Conservation (phyloP, 2,329 filamentous ascomycete genomes). For the Amesomyces nigricolor region DNA sequence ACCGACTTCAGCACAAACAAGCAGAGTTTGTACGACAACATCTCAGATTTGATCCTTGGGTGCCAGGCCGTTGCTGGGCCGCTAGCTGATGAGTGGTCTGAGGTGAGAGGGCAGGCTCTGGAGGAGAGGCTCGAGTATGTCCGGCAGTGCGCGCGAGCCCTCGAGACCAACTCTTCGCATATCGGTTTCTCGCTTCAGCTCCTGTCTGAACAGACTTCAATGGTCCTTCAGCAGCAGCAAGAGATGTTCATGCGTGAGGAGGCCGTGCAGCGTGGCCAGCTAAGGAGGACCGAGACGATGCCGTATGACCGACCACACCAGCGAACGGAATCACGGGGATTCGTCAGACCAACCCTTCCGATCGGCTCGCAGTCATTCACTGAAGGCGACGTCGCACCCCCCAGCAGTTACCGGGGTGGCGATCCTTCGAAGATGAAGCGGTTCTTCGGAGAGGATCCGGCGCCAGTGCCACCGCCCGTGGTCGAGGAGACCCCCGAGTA, state of each 20-base stretch:
- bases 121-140: conserved; percentile 82
- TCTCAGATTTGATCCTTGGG: conserved; percentile 79
- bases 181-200: conserved; percentile 83
- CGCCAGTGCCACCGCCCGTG: conserved; percentile 37
- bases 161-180: conserved; percentile 82
- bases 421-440: conserved; percentile 60
- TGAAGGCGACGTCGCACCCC: conserved; percentile 50
- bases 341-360: conserved; percentile 40
- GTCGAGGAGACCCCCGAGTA: conserved; percentile 79
- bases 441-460: conserved; percentile 60
- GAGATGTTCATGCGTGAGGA: conserved; percentile 43
- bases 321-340: conserved; percentile 52
- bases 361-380: conserved; percentile 57
- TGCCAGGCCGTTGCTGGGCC: conserved; percentile 92
- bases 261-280: conserved; percentile 42
- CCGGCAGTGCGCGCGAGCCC: conserved; percentile 66
- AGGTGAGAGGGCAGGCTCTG: conserved; percentile 81
- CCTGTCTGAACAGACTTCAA: conserved; percentile 73
- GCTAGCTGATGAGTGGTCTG: conserved; percentile 90
- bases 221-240: conserved; percentile 46
- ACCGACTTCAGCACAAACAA: conserved; percentile 86
- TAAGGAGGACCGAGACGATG: conserved; percentile 55
- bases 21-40: conserved; percentile 87
- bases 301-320: conserved; percentile 51
- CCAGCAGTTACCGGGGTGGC: conserved; percentile 50